Evolutionary conservation across 108 stramenopile genomes (phyloP).

Genomic region (Nitzschia sp.): DNA sequence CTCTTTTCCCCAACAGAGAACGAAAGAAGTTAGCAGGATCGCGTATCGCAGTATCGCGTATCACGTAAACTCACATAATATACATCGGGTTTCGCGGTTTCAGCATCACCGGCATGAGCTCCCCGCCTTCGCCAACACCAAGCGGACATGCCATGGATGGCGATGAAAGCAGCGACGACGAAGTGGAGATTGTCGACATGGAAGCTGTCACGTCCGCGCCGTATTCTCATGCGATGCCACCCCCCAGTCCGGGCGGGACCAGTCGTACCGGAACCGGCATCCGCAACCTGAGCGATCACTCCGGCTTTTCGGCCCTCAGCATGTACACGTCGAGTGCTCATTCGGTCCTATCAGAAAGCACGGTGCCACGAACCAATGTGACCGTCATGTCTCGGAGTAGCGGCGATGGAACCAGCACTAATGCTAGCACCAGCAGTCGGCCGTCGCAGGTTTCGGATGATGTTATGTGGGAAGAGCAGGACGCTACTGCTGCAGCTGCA

Average conservation of each 20-base stretch:
- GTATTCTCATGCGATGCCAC: neutral
- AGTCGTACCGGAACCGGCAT: neutral
- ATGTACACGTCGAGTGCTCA: conserved; percentile 4
- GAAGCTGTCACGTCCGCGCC: neutral
- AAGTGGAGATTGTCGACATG: neutral
- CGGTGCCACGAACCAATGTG: conserved; percentile 10
- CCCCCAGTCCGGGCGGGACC: conserved; percentile 2
- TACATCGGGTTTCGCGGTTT: too few relatives aligned
- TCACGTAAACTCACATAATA: too few relatives aligned
- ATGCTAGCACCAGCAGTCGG: neutral
- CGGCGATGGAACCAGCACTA: neutral
- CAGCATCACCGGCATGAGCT: too few relatives aligned
- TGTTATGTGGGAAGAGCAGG: neutral
- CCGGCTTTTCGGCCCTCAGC: conserved; percentile 2
- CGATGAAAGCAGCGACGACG: neutral
- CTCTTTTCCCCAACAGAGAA: too few relatives aligned
- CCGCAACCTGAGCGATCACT: conserved; percentile 8
- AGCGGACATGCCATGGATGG: too few relatives aligned
- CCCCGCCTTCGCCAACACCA: too few relatives aligned
- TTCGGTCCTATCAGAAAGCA: conserved; percentile 14
- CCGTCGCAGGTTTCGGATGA: neutral
- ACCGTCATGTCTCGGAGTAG: neutral
- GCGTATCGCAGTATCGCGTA: too few relatives aligned
- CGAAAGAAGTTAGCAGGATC: too few relatives aligned
- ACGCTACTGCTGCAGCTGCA: neutral